Conservation (phyloP, 495 filamentous ascomycete genomes). For the Cairneyella variabilis region DNA sequence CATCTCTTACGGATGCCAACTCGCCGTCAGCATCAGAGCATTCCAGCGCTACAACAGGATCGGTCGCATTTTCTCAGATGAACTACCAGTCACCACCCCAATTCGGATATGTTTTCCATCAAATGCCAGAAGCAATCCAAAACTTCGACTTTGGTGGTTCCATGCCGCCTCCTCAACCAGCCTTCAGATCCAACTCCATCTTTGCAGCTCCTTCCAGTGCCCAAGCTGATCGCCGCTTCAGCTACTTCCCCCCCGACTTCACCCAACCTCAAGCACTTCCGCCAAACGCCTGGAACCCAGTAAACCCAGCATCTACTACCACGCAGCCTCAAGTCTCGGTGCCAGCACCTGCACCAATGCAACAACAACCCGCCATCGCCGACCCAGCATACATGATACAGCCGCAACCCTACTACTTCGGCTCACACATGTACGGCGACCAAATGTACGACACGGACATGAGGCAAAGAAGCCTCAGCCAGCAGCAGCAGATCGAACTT, state of each 20-base stretch:
- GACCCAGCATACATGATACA: slow-evolving; percentile 23
- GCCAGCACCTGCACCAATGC: slow-evolving; percentile 4
- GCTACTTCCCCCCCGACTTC: slow-evolving; percentile 48
- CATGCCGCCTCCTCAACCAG: slow-evolving; percentile 31
- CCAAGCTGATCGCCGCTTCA: slow-evolving; percentile 42
- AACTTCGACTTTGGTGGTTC: slow-evolving; percentile 23
- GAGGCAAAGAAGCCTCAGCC: slow-evolving; percentile 59
- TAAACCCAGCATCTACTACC: slow-evolving; percentile 15
- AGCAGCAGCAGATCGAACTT: slow-evolving; percentile 67
- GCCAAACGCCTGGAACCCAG: slow-evolving; percentile 25
- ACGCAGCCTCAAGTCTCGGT: slow-evolving; percentile 23
- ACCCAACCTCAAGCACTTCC: slow-evolving; percentile 15
- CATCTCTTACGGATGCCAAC: slow-evolving; percentile 41
- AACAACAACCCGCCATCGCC: slow-evolving; percentile 14
- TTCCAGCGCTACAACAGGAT: slow-evolving; percentile 21
- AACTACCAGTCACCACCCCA: slow-evolving; percentile 37
- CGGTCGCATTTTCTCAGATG: slow-evolving; percentile 26
- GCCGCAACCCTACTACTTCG: slow-evolving; percentile 17
- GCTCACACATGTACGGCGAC: slow-evolving; percentile 14
- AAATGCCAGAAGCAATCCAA: slow-evolving; percentile 33
- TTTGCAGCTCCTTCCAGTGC: slow-evolving; percentile 43
- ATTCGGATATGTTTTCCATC: slow-evolving; percentile 50
- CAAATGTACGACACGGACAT: slow-evolving; percentile 18
- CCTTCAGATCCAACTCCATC: slow-evolving; percentile 53
- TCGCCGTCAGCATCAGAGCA: slow-evolving; percentile 35